Percentiles rank a stretch among this genome's conserved stretches.
Conservation (phyloP, 78 protist genomes). For the Dictyostelium intermedium region DNA sequence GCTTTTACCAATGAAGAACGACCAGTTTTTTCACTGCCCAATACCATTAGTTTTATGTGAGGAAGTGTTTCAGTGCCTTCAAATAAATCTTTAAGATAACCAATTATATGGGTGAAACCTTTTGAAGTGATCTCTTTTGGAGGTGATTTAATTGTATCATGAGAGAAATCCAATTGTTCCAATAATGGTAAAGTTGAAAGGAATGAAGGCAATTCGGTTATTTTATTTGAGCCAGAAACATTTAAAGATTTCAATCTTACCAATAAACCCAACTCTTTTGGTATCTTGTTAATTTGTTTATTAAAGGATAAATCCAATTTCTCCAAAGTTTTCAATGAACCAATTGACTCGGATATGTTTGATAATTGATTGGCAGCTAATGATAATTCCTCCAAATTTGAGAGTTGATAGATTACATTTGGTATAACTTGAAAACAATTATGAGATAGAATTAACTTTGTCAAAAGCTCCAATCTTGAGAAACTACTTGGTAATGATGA, state of each 20-base stretch:
- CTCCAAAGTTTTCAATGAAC: not conserved
- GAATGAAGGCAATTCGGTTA: slow-evolving; percentile 43
- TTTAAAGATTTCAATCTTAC: not conserved
- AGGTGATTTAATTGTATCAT: slow-evolving; percentile 47
- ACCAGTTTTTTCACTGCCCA: slow-evolving; percentile 58
- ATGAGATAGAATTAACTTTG: slow-evolving; percentile 14
- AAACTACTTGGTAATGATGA: slow-evolving; percentile 26
- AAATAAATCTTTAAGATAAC: slow-evolving; percentile 47
- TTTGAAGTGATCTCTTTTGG: slow-evolving; percentile 61
- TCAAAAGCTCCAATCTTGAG: slow-evolving; percentile 6
- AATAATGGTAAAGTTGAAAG: slow-evolving; percentile 9
- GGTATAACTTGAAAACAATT: slow-evolving; percentile 27
- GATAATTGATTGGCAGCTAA: slow-evolving; percentile 1
- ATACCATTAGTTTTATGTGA: slow-evolving; percentile 40
- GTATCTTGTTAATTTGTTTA: not conserved
- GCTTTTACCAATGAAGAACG: not conserved
- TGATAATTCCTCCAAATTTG: not conserved
- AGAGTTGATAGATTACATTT: slow-evolving; percentile 6
- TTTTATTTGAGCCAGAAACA: slow-evolving; percentile 28
- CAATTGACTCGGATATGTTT: slow-evolving; percentile 12
- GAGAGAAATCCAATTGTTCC: slow-evolving; percentile 19
- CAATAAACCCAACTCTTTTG: slow-evolving; percentile 48
- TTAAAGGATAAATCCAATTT: slow-evolving; percentile 22
- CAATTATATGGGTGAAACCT: slow-evolving; percentile 31
- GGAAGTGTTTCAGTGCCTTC: slow-evolving; percentile 48